phyloP scores from a whole-genome alignment of 257 asterid species.

The Plantago ovata region DNA sequence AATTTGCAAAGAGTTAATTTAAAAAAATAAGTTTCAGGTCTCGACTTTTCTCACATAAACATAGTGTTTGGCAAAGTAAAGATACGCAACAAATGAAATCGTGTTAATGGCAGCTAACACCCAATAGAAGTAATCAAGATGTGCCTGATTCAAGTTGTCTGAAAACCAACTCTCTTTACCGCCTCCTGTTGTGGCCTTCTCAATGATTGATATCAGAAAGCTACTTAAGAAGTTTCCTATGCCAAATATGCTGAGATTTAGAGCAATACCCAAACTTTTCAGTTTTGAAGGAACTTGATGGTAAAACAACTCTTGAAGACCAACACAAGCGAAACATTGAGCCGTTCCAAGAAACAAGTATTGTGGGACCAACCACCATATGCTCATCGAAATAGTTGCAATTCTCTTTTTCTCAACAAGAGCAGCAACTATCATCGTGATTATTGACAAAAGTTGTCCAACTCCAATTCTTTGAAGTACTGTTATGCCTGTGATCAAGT shows the following conservation, averaged over 20 bases:
- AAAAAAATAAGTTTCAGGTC: not conserved
- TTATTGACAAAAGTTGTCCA: slow-evolving; percentile 41
- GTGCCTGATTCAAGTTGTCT: slow-evolving; percentile 46
- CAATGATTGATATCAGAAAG: slow-evolving; percentile 45
- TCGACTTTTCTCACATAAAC: not conserved
- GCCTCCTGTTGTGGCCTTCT: slow-evolving; percentile 23
- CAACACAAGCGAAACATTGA: not conserved
- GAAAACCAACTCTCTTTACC: slow-evolving; percentile 45
- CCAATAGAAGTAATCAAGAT: slow-evolving; percentile 59
- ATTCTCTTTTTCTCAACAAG: slow-evolving; percentile 51
- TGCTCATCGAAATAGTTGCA: slow-evolving; percentile 7
- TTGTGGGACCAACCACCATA: slow-evolving; percentile 19
- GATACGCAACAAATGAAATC: slow-evolving; percentile 23
- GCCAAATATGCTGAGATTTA: slow-evolving; percentile 30
- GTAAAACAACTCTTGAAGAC: slow-evolving; percentile 12
- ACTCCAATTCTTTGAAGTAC: slow-evolving; percentile 57
- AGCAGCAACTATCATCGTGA: slow-evolving; percentile 52
- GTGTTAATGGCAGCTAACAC: slow-evolving; percentile 41
- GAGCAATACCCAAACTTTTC: slow-evolving; percentile 15
- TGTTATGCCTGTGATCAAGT: slow-evolving; percentile 52
- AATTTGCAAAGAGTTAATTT: no score
- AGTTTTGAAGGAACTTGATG: slow-evolving; percentile 15
- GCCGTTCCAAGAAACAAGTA: slow-evolving; percentile 4
- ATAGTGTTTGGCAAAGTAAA: slow-evolving; percentile 24
- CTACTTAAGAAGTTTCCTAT: slow-evolving; percentile 60